A percentile compares a stretch with the other conserved stretches of the same genome.
phyloP scores from a whole-genome alignment of 352 stramenopile species.

The Phytophthora pistaciae region DNA sequence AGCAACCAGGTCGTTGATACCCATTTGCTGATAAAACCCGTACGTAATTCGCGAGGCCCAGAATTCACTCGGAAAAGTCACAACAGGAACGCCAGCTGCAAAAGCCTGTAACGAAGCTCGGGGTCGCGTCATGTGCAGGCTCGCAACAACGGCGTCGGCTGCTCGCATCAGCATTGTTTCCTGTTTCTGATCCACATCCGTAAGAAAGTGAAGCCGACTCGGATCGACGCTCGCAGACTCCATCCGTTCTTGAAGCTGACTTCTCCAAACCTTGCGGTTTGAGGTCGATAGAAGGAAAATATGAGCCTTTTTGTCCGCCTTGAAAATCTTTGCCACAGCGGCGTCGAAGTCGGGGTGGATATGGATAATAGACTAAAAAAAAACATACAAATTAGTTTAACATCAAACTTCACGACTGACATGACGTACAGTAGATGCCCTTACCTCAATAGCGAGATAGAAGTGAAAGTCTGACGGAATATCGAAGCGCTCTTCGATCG shows the following conservation, averaged over 20 bases:
- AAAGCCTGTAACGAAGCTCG: constrained; percentile 67
- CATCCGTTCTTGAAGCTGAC: constrained; percentile 57
- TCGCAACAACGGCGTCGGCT: constrained; percentile 70
- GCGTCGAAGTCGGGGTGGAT: constrained; percentile 80
- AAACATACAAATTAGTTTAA: not conserved
- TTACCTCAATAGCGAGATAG: constrained; percentile 74
- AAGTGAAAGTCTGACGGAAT: constrained; percentile 63
- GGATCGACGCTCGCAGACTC: constrained; percentile 27
- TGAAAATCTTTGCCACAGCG: constrained; percentile 54
- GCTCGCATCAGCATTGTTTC: constrained; percentile 57
- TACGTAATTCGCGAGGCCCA: constrained; percentile 75
- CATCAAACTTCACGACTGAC: not conserved
- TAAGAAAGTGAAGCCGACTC: constrained; percentile 65
- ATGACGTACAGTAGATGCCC: not conserved
- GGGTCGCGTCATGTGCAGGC: constrained; percentile 60
- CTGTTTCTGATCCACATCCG: constrained; percentile 64
- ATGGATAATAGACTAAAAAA: constrained; percentile 69
- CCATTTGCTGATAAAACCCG: constrained; percentile 76
- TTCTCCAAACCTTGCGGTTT: constrained; percentile 64
- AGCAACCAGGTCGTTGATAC: constrained; percentile 59
- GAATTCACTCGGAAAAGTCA: constrained; percentile 65
- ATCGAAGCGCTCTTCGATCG: constrained; percentile 67
- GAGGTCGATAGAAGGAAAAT: constrained; percentile 70
- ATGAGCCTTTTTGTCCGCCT: constrained; percentile 55
- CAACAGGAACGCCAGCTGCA: constrained; percentile 63